phyloP scores from a whole-genome alignment of 2,329 filamentous ascomycete genomes.

The Aaosphaeria arxii region DNA sequence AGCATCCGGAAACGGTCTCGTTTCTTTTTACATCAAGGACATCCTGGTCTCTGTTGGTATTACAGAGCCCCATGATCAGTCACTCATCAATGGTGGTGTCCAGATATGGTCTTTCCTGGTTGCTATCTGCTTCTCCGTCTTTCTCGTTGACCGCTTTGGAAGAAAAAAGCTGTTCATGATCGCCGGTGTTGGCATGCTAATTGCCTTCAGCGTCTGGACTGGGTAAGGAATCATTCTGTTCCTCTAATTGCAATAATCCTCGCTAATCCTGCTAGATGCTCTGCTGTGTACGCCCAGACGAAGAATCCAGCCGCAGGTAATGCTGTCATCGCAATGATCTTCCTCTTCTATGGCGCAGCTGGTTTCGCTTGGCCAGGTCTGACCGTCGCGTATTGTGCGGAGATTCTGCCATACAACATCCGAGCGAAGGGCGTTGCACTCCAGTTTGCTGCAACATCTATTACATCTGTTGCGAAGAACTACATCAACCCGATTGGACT shows the following conservation, averaged over 20 bases:
- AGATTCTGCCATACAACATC: conserved; percentile 27
- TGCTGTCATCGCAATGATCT: conserved; percentile 1
- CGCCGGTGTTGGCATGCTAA: conserved; percentile 42
- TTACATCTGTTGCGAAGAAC: background rate
- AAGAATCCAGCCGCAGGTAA: background rate
- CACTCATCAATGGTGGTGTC: conserved; percentile 37
- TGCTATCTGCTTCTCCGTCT: conserved; percentile 30
- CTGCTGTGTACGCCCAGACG: conserved; percentile 15
- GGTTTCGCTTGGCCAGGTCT: conserved; percentile 30
- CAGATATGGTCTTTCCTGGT: conserved; percentile 38
- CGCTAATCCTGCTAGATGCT: conserved; percentile 35
- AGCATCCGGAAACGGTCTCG: conserved; percentile 38
- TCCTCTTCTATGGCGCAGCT: background rate
- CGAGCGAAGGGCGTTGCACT: conserved; percentile 5
- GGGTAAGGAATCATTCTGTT: background rate
- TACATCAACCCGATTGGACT: conserved; percentile 9
- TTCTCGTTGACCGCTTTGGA: conserved; percentile 40
- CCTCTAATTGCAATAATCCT: background rate
- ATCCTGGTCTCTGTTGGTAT: conserved; percentile 38
- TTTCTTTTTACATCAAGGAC: conserved; percentile 33
- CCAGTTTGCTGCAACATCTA: background rate
- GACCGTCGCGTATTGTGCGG: conserved; percentile 21
- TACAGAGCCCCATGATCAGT: conserved; percentile 28
- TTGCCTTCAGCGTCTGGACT: conserved; percentile 42
- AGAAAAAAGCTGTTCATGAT: conserved; percentile 42